A percentile compares a stretch with the other conserved stretches of the same genome.
Evolutionary conservation across 345 rosid species (phyloP).

Genomic region (Eucalyptus curtisii): DNA sequence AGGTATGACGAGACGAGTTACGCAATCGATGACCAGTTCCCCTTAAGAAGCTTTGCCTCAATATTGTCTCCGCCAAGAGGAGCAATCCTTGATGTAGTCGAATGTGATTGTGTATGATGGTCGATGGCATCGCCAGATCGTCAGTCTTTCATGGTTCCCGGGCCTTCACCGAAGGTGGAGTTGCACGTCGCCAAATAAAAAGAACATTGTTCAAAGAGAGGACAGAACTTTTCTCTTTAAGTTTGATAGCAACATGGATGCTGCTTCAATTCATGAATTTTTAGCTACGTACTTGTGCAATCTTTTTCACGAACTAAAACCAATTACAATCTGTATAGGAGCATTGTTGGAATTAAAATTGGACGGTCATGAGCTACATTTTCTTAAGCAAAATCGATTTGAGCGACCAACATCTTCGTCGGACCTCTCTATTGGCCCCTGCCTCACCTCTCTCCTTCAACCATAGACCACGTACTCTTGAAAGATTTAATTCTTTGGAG

Average conservation of each 20-base stretch:
- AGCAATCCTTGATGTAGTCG: not conserved
- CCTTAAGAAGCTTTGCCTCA: not conserved
- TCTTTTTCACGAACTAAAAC: not conserved
- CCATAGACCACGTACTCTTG: not conserved
- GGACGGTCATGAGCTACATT: not conserved
- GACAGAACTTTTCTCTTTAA: not conserved
- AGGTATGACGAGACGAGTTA: not conserved
- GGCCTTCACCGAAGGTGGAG: not conserved
- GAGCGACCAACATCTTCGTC: not conserved
- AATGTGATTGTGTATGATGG: not conserved
- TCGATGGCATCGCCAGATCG: fast-evolving
- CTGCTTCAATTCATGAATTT: not conserved
- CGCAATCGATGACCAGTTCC: not conserved
- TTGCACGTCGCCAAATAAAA: not conserved
- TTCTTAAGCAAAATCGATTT: not conserved
- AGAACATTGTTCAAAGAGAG: not conserved
- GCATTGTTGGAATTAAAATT: not conserved
- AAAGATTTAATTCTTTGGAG: not conserved
- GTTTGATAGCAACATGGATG: not conserved
- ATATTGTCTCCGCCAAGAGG: not conserved
- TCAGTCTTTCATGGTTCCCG: not conserved
- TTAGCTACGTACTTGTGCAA: not conserved
- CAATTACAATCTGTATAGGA: not conserved
- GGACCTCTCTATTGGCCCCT: fast-evolving
- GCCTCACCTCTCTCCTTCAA: not conserved